Conservation (phyloP, 108 stramenopile species). For the Cafeteria roenbergensis region DNA sequence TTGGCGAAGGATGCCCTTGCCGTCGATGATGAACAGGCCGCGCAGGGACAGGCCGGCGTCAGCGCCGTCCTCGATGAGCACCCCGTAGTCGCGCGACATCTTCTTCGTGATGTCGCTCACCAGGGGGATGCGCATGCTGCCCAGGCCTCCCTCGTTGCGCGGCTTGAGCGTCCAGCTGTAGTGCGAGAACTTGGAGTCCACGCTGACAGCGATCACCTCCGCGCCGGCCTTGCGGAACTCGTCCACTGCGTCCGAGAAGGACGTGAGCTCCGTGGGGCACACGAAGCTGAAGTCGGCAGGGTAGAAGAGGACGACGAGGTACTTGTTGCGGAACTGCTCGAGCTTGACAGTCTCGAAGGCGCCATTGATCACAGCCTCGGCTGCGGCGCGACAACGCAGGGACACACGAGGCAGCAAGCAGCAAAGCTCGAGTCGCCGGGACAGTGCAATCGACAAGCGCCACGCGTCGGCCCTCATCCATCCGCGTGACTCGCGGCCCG, state of each 20-base stretch:
- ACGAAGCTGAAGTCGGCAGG: constrained; percentile 47
- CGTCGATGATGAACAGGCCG: constrained; percentile 40
- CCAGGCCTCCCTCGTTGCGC: constrained; percentile 40
- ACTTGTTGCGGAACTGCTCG: no score
- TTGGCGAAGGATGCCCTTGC: constrained; percentile 8
- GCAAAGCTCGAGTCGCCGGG: no score
- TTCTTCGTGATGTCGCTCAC: constrained; percentile 41
- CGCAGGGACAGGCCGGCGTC: constrained; percentile 32
- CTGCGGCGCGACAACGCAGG: no score
- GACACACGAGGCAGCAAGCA: no score
- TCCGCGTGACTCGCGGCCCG: no score
- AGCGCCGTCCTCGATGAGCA: constrained; percentile 28
- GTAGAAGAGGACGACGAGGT: constrained; percentile 40
- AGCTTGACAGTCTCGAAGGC: no score
- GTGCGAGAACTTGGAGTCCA: constrained; percentile 17
- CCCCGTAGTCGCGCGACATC: constrained; percentile 39
- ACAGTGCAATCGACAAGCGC: no score
- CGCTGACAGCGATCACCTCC: constrained; percentile 2
- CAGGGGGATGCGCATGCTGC: constrained; percentile 42
- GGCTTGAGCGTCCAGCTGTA: constrained; percentile 31
- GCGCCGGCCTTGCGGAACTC: constrained; percentile 22
- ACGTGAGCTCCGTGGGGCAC: constrained; percentile 47
- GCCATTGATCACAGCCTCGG: no score
- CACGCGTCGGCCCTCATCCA: no score
- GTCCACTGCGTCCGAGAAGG: constrained; percentile 24